Evolutionary conservation across 371 early-diverging fungal species (phyloP).

Genomic region (Blakeslea trispora): DNA sequence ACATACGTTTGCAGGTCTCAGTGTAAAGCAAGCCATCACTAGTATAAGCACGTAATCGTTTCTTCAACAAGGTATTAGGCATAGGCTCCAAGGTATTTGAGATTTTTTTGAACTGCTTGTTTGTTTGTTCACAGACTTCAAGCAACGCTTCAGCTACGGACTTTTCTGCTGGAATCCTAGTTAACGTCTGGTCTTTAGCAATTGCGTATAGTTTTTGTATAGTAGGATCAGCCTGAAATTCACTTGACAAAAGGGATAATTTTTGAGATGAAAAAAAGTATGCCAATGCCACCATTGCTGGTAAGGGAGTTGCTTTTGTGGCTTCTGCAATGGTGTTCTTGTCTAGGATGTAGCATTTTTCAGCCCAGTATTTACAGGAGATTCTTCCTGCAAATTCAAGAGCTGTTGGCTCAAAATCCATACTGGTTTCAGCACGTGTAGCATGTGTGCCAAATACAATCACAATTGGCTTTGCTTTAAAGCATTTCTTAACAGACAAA

Average conservation of each 20-base stretch:
- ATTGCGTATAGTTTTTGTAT: constrained; percentile 17
- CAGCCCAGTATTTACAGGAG: constrained; percentile 22
- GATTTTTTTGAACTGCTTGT: constrained; percentile 21
- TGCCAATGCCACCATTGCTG: constrained; percentile 17
- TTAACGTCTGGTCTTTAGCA: constrained; percentile 16
- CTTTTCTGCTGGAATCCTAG: constrained; percentile 15
- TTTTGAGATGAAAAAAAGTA: constrained; percentile 22
- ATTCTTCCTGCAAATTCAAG: constrained; percentile 10
- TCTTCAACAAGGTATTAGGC: constrained; percentile 20
- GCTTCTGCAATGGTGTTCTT: constrained; percentile 18
- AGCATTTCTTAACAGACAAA: constrained; percentile 11
- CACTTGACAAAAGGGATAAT: constrained; percentile 19
- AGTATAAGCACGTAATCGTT: constrained; percentile 21
- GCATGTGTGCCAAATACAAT: constrained; percentile 19
- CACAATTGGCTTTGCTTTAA: constrained; percentile 17
- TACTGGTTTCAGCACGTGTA: constrained; percentile 14
- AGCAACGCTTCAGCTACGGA: constrained; percentile 18
- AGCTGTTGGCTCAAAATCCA: constrained; percentile 12
- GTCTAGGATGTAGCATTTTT: constrained; percentile 20
- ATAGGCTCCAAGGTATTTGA: constrained; percentile 17
- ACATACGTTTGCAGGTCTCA: constrained; percentile 20
- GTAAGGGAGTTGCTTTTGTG: constrained; percentile 16
- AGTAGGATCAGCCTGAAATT: constrained; percentile 18
- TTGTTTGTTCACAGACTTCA: constrained; percentile 22
- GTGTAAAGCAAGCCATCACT: constrained; percentile 22